Percentiles rank a stretch among this genome's conserved stretches.
phyloP scores from a whole-genome alignment of 2,329 filamentous ascomycete genomes.

The Diplodia intermedia region DNA sequence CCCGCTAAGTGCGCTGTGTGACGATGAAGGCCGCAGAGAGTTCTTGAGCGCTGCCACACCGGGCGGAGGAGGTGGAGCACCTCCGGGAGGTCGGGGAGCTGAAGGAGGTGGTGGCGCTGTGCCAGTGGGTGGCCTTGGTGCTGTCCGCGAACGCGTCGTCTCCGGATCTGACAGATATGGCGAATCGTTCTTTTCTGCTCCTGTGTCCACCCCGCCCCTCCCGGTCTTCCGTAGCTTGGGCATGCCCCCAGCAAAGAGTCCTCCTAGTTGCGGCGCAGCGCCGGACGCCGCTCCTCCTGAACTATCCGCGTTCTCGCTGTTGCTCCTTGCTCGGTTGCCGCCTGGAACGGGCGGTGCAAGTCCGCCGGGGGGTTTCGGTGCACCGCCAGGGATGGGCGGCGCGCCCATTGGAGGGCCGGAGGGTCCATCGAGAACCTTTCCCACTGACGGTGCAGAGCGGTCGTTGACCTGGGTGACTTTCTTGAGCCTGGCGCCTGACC shows the following conservation, averaged over 20 bases:
- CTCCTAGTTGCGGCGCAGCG: conserved; percentile 76
- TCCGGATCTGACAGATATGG: conserved; percentile 86
- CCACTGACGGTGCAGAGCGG: conserved; percentile 79
- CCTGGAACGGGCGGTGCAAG: conserved; percentile 74
- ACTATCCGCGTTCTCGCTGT: conserved; percentile 61
- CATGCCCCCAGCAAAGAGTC: conserved; percentile 92
- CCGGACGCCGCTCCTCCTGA: conserved; percentile 39
- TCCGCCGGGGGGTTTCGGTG: conserved; percentile 63
- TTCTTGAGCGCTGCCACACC: conserved; percentile 59
- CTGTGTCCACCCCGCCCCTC: conserved; percentile 59
- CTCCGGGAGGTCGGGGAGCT: conserved; percentile 55
- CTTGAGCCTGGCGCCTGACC: conserved; percentile 78
- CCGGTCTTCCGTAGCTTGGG: conserved; percentile 90
- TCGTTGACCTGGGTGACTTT: conserved; percentile 87
- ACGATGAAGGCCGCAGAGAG: conserved; percentile 59
- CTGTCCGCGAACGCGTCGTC: conserved; percentile 58
- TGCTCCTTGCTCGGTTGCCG: conserved; percentile 75
- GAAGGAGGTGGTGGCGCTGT: conserved; percentile 58
- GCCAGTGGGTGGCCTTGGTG: conserved; percentile 53
- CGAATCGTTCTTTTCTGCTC: conserved; percentile 67
- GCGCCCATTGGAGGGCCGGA: conserved; percentile 74
- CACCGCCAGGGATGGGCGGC: conserved; percentile 75
- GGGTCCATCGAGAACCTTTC: conserved; percentile 61
- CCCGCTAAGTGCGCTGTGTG: conserved; percentile 55
- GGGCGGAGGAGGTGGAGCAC: conserved; percentile 62